Conservation (phyloP, 2,329 filamentous ascomycete genomes). For the Ambrosiella cleistominuta region DNA sequence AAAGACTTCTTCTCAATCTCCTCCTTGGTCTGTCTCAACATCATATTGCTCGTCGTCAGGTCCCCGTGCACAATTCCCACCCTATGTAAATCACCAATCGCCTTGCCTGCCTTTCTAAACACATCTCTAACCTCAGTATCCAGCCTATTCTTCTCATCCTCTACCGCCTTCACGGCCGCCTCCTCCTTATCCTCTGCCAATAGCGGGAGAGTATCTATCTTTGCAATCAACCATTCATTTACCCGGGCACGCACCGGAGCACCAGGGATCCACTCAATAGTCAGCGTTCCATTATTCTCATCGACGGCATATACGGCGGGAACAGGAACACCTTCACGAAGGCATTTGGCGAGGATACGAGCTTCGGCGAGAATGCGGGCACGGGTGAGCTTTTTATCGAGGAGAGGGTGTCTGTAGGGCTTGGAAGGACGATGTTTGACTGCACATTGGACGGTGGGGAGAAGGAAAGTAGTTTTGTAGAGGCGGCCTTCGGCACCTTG, state of each 20-base stretch:
- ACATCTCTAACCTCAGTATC: constrained; percentile 39
- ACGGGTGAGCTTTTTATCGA: constrained; percentile 74
- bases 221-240: constrained; percentile 46
- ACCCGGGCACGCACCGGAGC: constrained; percentile 50
- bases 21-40: constrained; percentile 39
- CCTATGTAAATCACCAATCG: constrained; percentile 60
- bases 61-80: constrained; percentile 88
- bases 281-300: constrained; percentile 50
- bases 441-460: constrained; percentile 49
- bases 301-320: constrained; percentile 61
- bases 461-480: constrained; percentile 70
- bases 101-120: constrained; percentile 51
- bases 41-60: constrained; percentile 92
- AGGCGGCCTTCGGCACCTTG: constrained; percentile 94
- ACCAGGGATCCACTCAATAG: constrained; percentile 74
- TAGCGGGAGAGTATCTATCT: constrained; percentile 21
- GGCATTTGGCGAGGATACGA: constrained; percentile 62
- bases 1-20: constrained; percentile 19
- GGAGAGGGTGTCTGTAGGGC: constrained; percentile 74
- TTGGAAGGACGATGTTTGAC: constrained; percentile 87
- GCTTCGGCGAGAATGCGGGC: constrained; percentile 81
- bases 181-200: constrained; percentile 9
- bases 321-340: constrained; percentile 62
- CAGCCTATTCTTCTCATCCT: constrained; percentile 21
- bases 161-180: constrained; percentile 13